Conservation (phyloP, 805 yeast genomes). For the Lachancea fermentati region DNA sequence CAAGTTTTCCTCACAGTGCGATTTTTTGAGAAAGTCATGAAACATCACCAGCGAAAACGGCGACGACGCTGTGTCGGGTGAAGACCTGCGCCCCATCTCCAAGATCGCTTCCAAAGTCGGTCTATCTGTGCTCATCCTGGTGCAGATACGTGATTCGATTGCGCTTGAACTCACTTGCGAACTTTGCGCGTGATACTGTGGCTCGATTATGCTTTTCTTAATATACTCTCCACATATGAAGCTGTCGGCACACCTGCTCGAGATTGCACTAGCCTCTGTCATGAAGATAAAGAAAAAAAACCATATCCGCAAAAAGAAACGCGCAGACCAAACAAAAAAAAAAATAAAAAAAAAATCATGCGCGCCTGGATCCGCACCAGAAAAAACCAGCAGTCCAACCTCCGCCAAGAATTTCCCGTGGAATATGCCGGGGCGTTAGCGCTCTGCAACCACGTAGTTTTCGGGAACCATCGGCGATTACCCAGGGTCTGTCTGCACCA, state of each 20-base stretch:
- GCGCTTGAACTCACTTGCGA: too few species aligned
- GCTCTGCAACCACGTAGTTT: too few species aligned
- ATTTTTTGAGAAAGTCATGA: constrained; percentile 17
- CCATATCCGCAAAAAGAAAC: neutral
- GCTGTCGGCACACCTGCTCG: neutral
- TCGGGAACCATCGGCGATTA: neutral
- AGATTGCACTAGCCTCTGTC: neutral
- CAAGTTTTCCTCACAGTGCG: constrained; percentile 32
- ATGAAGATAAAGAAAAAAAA: too few species aligned
- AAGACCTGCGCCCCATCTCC: neutral
- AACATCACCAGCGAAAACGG: constrained; percentile 17
- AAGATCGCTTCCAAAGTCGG: constrained; percentile 1
- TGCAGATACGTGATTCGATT: too few species aligned
- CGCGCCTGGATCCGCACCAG: neutral
- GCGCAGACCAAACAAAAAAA: too few species aligned
- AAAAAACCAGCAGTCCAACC: neutral
- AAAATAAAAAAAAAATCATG: neutral
- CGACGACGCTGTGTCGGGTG: constrained; percentile 1
- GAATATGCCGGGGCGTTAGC: neutral
- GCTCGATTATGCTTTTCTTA: neutral
- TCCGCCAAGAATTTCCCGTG: neutral
- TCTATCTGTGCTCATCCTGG: neutral
- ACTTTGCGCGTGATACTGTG: neutral
- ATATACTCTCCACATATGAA: neutral
- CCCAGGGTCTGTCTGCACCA: too few species aligned